phyloP scores from a whole-genome alignment of 495 filamentous ascomycete genomes.

The Aspergillus steynii region DNA sequence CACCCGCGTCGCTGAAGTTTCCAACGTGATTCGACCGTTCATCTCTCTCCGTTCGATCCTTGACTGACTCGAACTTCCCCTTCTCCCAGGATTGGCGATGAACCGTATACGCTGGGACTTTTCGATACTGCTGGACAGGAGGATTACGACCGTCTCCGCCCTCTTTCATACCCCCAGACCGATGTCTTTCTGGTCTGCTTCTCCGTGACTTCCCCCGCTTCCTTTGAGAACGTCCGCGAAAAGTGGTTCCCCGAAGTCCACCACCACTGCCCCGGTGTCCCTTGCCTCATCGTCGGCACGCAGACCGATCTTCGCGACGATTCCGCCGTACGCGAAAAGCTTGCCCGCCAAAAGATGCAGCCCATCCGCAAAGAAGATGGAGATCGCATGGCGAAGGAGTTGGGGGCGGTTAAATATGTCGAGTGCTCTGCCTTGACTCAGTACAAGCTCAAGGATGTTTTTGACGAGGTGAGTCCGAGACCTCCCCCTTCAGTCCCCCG shows the following conservation, averaged over 20 bases:
- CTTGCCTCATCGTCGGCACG: slow-evolving; percentile 96
- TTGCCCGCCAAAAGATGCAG: slow-evolving; percentile 91
- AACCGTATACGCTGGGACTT: slow-evolving; percentile 94
- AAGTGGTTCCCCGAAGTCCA: slow-evolving; percentile 99
- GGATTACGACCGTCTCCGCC: slow-evolving; percentile 97
- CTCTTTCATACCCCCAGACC: slow-evolving; percentile 96
- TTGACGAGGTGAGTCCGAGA: slow-evolving; percentile 81
- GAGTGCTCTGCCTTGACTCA: slow-evolving; percentile 98
- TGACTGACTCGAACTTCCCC: slow-evolving; percentile 12
- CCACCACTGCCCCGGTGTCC: slow-evolving; percentile 97
- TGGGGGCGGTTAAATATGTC: slow-evolving; percentile 96
- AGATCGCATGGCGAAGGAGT: slow-evolving; percentile 92
- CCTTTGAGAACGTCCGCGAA: slow-evolving; percentile 98
- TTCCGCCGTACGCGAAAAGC: slow-evolving; percentile 81
- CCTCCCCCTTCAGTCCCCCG: background rate
- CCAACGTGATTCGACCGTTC: background rate
- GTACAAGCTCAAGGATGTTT: slow-evolving; percentile 98
- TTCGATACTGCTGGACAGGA: slow-evolving; percentile 99
- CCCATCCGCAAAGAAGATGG: slow-evolving; percentile 91
- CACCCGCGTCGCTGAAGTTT: slow-evolving; percentile 1
- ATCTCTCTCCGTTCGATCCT: background rate
- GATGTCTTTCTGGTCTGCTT: slow-evolving; percentile 99
- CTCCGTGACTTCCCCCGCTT: slow-evolving; percentile 96
- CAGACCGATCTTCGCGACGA: slow-evolving; percentile 97
- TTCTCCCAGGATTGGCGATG: slow-evolving; percentile 86